Conservation (phyloP, 2,329 filamentous ascomycete species). For the Xylaria digitata region DNA sequence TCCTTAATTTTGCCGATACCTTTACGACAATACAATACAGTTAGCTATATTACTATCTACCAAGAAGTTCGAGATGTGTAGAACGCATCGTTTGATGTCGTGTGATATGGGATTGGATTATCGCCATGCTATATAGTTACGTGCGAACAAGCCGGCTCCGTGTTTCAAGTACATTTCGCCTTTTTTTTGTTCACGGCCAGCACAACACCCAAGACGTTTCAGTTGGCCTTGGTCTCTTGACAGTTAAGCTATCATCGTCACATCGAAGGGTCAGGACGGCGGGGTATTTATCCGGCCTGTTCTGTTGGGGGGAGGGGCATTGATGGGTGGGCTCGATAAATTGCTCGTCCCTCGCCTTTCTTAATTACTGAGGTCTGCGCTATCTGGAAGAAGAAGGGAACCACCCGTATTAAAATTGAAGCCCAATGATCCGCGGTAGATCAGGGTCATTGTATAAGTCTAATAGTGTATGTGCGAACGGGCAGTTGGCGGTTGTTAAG, state of each 20-base stretch:
- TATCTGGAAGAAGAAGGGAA: background rate
- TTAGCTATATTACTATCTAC: background rate
- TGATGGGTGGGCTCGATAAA: background rate
- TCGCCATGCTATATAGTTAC: constrained; percentile 3
- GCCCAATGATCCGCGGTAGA: constrained; percentile 19
- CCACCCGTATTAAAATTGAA: background rate
- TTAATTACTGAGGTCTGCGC: background rate
- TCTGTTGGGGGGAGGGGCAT: background rate
- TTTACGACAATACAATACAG: too few relatives aligned
- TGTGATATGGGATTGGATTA: constrained; percentile 7
- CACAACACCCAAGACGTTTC: constrained; percentile 18
- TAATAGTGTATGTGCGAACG: background rate
- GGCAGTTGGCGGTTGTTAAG: background rate
- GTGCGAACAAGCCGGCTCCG: constrained; percentile 8
- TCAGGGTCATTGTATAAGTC: background rate
- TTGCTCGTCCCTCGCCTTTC: background rate
- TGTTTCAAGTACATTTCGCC: constrained; percentile 29
- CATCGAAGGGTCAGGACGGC: background rate
- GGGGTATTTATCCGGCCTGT: background rate
- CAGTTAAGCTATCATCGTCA: background rate
- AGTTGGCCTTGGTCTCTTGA: constrained; percentile 17
- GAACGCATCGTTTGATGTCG: background rate
- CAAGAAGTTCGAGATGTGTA: background rate
- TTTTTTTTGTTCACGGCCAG: constrained; percentile 5
- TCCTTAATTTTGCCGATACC: too few relatives aligned